phyloP scores from a whole-genome alignment of 306 rosid genomes.

The Acacia confusa region DNA sequence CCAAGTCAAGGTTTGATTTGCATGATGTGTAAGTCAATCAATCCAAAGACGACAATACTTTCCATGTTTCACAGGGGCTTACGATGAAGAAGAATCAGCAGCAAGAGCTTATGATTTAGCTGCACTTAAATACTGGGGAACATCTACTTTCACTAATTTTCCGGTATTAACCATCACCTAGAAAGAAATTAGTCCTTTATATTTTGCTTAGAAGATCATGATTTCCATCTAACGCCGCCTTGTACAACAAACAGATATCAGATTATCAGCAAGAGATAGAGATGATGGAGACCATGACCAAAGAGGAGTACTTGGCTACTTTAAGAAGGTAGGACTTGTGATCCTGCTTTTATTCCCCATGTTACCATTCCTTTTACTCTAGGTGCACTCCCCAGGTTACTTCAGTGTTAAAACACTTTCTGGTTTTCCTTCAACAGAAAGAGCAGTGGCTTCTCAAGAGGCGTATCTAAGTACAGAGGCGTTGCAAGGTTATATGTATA shows the following conservation, averaged over 20 bases:
- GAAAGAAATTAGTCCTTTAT: background rate
- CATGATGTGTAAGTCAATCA: background rate
- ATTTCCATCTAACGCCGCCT: conserved; percentile 3
- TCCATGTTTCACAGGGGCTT: conserved; percentile 56
- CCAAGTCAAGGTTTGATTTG: background rate
- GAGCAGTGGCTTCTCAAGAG: conserved; percentile 97
- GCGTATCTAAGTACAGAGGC: conserved; percentile 87
- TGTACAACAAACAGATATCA: conserved; percentile 42
- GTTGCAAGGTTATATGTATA: conserved; percentile 70
- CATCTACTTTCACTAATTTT: conserved; percentile 75
- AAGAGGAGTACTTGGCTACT: conserved; percentile 80
- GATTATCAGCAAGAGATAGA: conserved; percentile 69
- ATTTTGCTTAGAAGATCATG: conserved; percentile 4
- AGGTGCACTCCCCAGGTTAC: background rate
- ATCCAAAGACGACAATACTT: background rate
- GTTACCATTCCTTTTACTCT: background rate
- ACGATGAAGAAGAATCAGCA: conserved; percentile 80
- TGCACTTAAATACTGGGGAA: conserved; percentile 84
- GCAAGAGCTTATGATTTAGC: conserved; percentile 91
- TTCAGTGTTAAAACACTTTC: conserved; percentile 17
- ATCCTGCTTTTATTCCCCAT: background rate
- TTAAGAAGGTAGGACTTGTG: conserved; percentile 59
- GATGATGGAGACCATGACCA: conserved; percentile 70
- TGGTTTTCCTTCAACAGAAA: conserved; percentile 45
- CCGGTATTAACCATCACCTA: conserved; percentile 45